These are phyloP conservation scores for Boletus subparvulus DNA, from an alignment of 768 basidiomycete species.

Conservation along the genomic window DNA sequence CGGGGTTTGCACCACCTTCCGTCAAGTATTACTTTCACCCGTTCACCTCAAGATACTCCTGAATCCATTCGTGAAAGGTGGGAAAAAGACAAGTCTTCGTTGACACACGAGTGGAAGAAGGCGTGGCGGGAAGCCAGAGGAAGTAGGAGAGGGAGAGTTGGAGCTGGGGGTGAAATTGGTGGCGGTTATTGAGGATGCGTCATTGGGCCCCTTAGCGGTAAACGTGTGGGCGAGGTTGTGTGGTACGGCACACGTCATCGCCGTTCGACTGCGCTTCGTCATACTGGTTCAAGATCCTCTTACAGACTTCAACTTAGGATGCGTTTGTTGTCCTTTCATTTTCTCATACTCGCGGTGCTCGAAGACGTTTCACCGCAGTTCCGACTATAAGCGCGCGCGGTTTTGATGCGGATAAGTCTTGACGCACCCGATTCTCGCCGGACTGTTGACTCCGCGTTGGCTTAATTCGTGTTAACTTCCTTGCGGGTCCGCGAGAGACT, in stretches of 20 bases:
- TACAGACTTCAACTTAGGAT: neutral
- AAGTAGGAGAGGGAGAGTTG: slow-evolving; percentile 52
- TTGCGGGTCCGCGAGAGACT: neutral
- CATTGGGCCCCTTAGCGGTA: neutral
- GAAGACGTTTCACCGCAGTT: neutral
- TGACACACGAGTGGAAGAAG: slow-evolving; percentile 79
- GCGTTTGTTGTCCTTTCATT: neutral
- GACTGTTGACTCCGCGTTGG: neutral
- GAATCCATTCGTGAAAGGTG: slow-evolving; percentile 60
- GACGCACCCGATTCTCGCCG: neutral
- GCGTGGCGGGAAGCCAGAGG: slow-evolving; percentile 75
- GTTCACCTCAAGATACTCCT: slow-evolving; percentile 25
- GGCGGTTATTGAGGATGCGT: slow-evolving; percentile 9
- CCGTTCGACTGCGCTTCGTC: neutral
- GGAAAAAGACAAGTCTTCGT: slow-evolving; percentile 64
- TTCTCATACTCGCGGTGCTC: neutral
- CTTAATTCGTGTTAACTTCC: neutral
- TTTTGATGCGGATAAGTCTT: neutral
- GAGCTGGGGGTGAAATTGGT: slow-evolving; percentile 35
- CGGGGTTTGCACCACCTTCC: slow-evolving; percentile 48
- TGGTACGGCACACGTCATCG: neutral
- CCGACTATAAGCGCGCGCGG: too few species aligned
- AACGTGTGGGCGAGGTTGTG: neutral
- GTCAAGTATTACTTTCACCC: slow-evolving; percentile 16
- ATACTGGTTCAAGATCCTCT: neutral